Base-by-base conservation (phyloP, 2,329 filamentous ascomycete species). In the Tolypocladium inflatum region DNA sequence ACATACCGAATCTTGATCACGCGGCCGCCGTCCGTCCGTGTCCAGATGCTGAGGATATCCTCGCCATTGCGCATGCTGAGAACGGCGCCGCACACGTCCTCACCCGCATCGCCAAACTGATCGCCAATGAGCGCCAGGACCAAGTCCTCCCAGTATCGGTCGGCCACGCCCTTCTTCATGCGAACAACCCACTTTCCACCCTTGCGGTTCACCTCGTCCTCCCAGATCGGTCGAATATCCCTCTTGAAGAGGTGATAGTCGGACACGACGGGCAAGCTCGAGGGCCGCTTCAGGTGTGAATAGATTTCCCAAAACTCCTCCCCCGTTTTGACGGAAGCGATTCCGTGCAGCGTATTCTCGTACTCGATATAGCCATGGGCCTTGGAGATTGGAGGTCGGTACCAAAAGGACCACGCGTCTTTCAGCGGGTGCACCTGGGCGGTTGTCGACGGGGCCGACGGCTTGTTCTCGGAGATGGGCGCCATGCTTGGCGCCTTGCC, bases 221-320 rank as follows among this genome's bases (percentile, higher is more conserved):
- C 94, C 94, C 94, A 99, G 66, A 99, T 94, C 26, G 94, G 94
- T 60, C 94, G 86, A 61, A 99, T 92, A 57, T 92, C 93, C 70
- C 94, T 91, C 75, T 94, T 96, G 80, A 99, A 99, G 60, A 99
- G 87, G 72, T 99, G 94, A 71, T 97, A 99, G 74, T 99, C 94
- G 30, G 92, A 97, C 37, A 97, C 93, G 5, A 93, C 87, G 8
- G 93, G 93, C 59, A 99, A 80, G 39, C 82, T 78, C 41, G 92
- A 97, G 2, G 95, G 94, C 35, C 89, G 85, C 76, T 95, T 96
- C 54, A 99, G 81, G 73, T 97, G 91, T 57, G 83, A 80, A 71
- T 96, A 97, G 42, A 96, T 86, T 54, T 84, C 81, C 85, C 91
- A 97, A 71, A 99, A 97, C 60, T 94, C 89, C 74, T 97, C 91